Conservation (phyloP, 1,139 yeast genomes). For the Debaryomycetaceae sp. region DNA sequence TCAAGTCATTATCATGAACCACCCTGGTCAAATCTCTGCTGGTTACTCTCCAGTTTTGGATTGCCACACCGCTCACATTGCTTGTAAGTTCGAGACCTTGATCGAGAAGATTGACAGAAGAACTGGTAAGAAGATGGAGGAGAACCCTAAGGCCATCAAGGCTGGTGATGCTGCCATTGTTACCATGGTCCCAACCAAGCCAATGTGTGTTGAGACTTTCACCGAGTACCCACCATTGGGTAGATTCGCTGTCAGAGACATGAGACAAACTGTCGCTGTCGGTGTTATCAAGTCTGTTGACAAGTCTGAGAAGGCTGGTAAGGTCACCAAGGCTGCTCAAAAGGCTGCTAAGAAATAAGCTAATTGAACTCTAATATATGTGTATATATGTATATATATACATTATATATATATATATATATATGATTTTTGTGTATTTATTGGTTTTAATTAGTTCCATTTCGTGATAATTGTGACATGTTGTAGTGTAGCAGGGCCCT, state of each 20-base stretch:
- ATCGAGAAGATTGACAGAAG: constrained; percentile 91
- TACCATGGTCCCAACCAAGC: constrained; percentile 90
- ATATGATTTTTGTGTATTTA: background rate
- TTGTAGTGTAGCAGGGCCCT: no score
- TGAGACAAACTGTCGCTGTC: constrained; percentile 99
- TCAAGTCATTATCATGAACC: constrained; percentile 88
- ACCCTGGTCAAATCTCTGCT: constrained; percentile 90
- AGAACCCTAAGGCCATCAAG: constrained; percentile 80
- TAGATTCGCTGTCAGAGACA: constrained; percentile 99
- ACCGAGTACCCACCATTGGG: constrained; percentile 98
- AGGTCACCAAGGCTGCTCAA: constrained; percentile 99
- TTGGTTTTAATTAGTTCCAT: background rate
- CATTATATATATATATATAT: no score
- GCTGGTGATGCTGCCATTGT: constrained; percentile 94
- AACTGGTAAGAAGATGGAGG: constrained; percentile 86
- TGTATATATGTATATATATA: no score
- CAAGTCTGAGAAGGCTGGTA: constrained; percentile 92
- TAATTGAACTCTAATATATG: constrained; percentile 9
- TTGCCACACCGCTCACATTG: constrained; percentile 95
- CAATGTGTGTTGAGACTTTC: constrained; percentile 97
- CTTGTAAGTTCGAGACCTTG: constrained; percentile 84
- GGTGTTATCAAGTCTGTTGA: constrained; percentile 99
- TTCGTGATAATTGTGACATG: background rate
- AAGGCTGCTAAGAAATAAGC: constrained; percentile 97
- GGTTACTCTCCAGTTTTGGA: constrained; percentile 93